Conservation (phyloP, 371 early-diverging fungal genomes). For the Syncephalastrum racemosum region DNA sequence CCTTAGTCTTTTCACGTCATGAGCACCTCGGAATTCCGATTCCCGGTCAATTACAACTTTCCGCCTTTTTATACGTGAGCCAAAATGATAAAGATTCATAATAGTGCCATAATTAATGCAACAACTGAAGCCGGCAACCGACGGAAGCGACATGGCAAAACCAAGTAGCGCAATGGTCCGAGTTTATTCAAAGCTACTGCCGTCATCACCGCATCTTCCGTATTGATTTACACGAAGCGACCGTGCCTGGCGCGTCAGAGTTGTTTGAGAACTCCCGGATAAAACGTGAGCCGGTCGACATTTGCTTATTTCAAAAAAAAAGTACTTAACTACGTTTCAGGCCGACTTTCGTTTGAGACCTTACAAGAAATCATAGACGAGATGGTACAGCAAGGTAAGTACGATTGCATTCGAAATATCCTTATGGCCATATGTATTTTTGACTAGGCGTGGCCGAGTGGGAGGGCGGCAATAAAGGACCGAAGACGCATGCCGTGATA, state of each 20-base stretch:
- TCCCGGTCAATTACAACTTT: slow-evolving; percentile 55
- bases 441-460: slow-evolving; percentile 72
- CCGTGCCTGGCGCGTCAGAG: slow-evolving; percentile 45
- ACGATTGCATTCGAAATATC: not conserved
- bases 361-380: slow-evolving; percentile 71
- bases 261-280: slow-evolving; percentile 72
- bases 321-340: slow-evolving; percentile 11
- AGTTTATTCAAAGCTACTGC: slow-evolving; percentile 71
- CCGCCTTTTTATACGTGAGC: slow-evolving; percentile 91
- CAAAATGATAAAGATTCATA: slow-evolving; percentile 1
- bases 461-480: slow-evolving; percentile 53
- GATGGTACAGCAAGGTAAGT: slow-evolving; percentile 69
- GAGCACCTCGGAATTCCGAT: too few relatives aligned
- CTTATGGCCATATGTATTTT: not conserved
- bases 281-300: slow-evolving; percentile 46
- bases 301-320: not conserved
- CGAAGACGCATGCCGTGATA: slow-evolving; percentile 63
- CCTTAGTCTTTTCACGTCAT: too few relatives aligned
- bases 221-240: slow-evolving; percentile 66
- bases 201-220: slow-evolving; percentile 61
- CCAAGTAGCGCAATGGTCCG: slow-evolving; percentile 79
- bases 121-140: slow-evolving; percentile 68
- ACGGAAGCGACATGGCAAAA: slow-evolving; percentile 81
- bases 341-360: slow-evolving; percentile 57
- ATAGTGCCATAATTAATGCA: not conserved